A percentile compares a stretch with the other conserved stretches of the same genome.
Evolutionary conservation across 2,329 filamentous ascomycete genomes (phyloP).

Genomic region (Orbilia quercus): DNA sequence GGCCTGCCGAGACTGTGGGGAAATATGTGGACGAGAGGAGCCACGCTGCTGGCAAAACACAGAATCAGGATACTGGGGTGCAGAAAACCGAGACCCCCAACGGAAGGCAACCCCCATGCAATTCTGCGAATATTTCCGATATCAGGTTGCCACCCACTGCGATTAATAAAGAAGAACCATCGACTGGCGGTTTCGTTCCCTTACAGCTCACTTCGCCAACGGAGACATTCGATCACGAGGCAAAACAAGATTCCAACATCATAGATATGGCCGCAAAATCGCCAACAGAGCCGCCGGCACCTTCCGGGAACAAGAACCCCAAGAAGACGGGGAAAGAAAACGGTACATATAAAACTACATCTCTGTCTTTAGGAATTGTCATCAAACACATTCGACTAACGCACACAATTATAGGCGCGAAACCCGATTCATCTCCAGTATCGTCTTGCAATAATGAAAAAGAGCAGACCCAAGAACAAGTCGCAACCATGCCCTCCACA

Average conservation of each 20-base stretch:
- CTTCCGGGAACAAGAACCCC: constrained; percentile 11
- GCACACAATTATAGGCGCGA: constrained; percentile 17
- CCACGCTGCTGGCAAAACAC: constrained; percentile 47
- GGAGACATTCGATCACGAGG: constrained; percentile 37
- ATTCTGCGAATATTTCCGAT: constrained; percentile 48
- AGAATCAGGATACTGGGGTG: constrained; percentile 39
- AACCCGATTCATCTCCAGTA: constrained; percentile 14
- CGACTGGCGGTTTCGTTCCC: constrained; percentile 50
- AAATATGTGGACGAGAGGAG: constrained; percentile 46
- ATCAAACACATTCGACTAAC: constrained; percentile 1
- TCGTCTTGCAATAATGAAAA: constrained; percentile 24
- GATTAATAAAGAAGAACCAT: constrained; percentile 31
- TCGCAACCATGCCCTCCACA: constrained; percentile 25
- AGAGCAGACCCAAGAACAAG: constrained; percentile 3
- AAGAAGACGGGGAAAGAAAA: constrained; percentile 35
- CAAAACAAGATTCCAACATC: constrained; percentile 12
- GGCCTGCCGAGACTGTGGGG: constrained; percentile 53
- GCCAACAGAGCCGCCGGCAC: constrained; percentile 35
- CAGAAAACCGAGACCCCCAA: constrained; percentile 36
- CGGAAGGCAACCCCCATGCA: constrained; percentile 46
- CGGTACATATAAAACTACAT: constrained; percentile 37
- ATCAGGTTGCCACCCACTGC: constrained; percentile 34
- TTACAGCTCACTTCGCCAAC: constrained; percentile 54
- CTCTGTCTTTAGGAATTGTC: not conserved
- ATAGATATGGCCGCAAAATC: constrained; percentile 52